Percentiles rank a stretch among this genome's conserved stretches.
Conservation (phyloP, 257 asterid species). For the Solanum tarapatanum region DNA sequence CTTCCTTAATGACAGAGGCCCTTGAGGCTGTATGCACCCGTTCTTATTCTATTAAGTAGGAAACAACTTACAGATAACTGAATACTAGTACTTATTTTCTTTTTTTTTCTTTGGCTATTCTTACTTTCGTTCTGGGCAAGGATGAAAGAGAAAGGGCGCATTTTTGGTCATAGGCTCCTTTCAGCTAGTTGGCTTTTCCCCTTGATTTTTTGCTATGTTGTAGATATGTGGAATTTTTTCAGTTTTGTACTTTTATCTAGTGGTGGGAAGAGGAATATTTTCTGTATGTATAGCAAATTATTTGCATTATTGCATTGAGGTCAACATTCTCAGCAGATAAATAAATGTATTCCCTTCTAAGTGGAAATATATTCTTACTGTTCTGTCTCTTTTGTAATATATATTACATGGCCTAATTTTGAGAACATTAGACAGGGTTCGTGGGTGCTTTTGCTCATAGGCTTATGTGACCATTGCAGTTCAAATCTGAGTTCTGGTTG, state of each 20-base stretch:
- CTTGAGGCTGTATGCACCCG: constrained; percentile 69
- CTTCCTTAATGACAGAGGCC: constrained; percentile 65
- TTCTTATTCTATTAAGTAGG: constrained; percentile 62
- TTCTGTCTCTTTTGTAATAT: not conserved
- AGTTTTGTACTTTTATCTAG: constrained; percentile 15
- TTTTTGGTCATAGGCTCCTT: constrained; percentile 12
- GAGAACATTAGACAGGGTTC: not conserved
- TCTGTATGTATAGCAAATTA: constrained; percentile 50
- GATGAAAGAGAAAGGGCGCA: constrained; percentile 31
- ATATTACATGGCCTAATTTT: not conserved
- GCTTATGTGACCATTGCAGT: not conserved
- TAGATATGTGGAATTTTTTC: constrained; percentile 63
- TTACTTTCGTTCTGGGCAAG: constrained; percentile 17
- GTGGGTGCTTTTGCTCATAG: not conserved
- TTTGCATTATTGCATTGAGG: constrained; percentile 32
- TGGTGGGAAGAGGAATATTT: constrained; percentile 26
- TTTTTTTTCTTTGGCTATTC: constrained; percentile 4
- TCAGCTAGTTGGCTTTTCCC: constrained; percentile 8
- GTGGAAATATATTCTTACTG: not conserved
- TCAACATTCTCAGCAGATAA: constrained; percentile 18
- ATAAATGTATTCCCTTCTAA: constrained; percentile 15
- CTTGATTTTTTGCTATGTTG: constrained; percentile 17
- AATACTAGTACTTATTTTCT: not conserved
- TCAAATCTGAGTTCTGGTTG: not conserved
- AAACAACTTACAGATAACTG: not conserved